Evolutionary conservation across 352 stramenopile genomes (phyloP), one percentile per base, ranked within the genome.

Genomic region (Globisporangium carolinianum): DNA sequence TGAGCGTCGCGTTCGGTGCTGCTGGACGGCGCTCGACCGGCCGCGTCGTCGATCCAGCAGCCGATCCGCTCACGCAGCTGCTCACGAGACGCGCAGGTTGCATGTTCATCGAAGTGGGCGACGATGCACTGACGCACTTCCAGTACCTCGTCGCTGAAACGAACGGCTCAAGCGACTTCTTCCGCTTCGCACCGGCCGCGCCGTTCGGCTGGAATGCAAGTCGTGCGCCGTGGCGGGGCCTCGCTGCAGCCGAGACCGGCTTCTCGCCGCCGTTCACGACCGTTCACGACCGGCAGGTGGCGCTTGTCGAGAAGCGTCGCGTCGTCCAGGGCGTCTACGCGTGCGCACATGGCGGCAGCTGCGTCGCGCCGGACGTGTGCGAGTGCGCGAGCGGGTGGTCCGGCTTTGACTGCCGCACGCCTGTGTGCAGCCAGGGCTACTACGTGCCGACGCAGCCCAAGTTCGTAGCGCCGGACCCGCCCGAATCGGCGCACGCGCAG

Each of bases 351-450:
- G 85, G 83, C 37, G 96, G 96, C 6, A 85, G 68, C 41, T 99
- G 96, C 71, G 64, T 95, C 2, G 63, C 83, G 9, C 94, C 95
- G 6, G 94, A 92, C 49, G 74, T 97, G 2, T 99, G 96, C 69
- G 67, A 79, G 52, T 99, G 96, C 57, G 73, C 84, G 0, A 51
- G 68, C 4, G 95, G 95, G 11, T 99, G 95, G 95, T 71, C 84
- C 14, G 96, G 96, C 48, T 99, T 99, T 63, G 96, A 99, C 70
- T 99, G 96, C 72, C 87, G 95, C 36, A 97, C 89, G 47, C 96
- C 96, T 9, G 72, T 98, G 15, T 98, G 94, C 61, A 72, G 60
- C 2, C 91, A 98, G 76, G 95, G 95, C 18, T 98, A 97, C 68
- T 98, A 95, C 63, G 81, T 86, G 41, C 73, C 78, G 5, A 66